Evolutionary conservation across 305 asterid genomes (phyloP), one percentile per base, ranked within the genome.

Genomic region (Petunia hybrid): DNA sequence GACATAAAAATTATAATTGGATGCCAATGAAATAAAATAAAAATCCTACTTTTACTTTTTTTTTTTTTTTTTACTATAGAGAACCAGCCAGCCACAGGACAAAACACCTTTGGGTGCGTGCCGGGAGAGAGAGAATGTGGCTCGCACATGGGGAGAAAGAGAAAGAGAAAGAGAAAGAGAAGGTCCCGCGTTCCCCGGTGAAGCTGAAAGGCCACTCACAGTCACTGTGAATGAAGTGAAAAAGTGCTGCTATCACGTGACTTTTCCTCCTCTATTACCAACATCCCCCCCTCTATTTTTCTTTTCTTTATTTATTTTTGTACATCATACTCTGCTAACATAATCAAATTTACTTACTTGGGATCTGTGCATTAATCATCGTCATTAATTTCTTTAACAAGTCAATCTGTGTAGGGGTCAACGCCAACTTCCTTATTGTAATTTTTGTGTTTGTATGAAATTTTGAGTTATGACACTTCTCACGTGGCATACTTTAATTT

Each of bases 171-270:
- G 16, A 46, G 63, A 85, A 8, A 55, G 13, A 82, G 86, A 87
- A 86, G 91, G 94, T 87, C 92, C 96, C 94, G 96, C 90, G 89
- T 91, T 90, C 88, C 90, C 89, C 91, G 92, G 92, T 87, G 83
- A 79, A 84, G 86, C 80, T 84, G 87, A 86, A 86, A 83, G 85
- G 83, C 81, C 89, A 77, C 57, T 71, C 51, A 83, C 74, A 39
- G 55, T 55, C 38, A 65, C 81, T 79, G 60, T 77, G 56, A 75
- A 80, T 80, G 61, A 13, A 8, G 64, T 63, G 10, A 42, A 55
- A 84, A 76, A 87, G 70, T 81, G 73, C 82, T 69, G 86, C 94
- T 12, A 51, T 63, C 76, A 91, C 96, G 94, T 92, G 93, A 89
- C 87, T 48, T 85, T 88, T 81, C 88, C 74, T 82, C 86, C 91